Conservation (phyloP, 148 eudicot species). For the Chenopodium album region DNA sequence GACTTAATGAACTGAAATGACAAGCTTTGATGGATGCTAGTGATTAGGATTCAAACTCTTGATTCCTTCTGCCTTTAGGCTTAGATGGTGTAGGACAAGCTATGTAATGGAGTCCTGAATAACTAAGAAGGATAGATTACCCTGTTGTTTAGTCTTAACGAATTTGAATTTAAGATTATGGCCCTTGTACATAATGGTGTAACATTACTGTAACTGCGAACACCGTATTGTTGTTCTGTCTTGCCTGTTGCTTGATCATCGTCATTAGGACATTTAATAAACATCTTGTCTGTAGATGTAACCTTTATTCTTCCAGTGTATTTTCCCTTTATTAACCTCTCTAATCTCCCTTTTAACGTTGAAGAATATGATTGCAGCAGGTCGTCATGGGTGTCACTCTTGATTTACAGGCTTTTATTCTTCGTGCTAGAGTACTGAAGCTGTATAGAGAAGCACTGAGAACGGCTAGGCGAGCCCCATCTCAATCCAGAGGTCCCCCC, state of each 20-base stretch:
- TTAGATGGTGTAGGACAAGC: constrained; percentile 5
- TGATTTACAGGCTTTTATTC: constrained; percentile 74
- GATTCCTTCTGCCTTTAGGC: neutral
- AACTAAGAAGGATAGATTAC: neutral
- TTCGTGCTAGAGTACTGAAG: constrained; percentile 85
- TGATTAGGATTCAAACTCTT: neutral
- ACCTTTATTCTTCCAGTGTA: too few relatives aligned
- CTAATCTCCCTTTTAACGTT: neutral
- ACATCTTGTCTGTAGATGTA: too few relatives aligned
- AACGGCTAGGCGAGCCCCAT: constrained; percentile 75
- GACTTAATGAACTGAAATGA: too few relatives aligned
- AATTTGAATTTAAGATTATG: neutral
- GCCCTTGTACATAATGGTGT: neutral
- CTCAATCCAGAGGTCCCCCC: constrained; percentile 54
- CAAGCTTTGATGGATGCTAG: neutral
- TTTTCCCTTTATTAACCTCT: neutral
- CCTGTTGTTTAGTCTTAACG: neutral
- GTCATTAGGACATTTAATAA: neutral
- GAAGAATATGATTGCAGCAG: constrained; percentile 26
- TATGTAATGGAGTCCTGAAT: neutral
- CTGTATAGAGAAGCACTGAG: constrained; percentile 82
- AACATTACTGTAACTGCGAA: constrained; percentile 3
- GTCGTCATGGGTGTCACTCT: constrained; percentile 51
- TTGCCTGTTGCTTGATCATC: neutral
- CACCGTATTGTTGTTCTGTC: neutral